A percentile compares a stretch with the other conserved stretches of the same genome.
Conservation (phyloP, 306 rosid species). For the Luffa acutangula region DNA sequence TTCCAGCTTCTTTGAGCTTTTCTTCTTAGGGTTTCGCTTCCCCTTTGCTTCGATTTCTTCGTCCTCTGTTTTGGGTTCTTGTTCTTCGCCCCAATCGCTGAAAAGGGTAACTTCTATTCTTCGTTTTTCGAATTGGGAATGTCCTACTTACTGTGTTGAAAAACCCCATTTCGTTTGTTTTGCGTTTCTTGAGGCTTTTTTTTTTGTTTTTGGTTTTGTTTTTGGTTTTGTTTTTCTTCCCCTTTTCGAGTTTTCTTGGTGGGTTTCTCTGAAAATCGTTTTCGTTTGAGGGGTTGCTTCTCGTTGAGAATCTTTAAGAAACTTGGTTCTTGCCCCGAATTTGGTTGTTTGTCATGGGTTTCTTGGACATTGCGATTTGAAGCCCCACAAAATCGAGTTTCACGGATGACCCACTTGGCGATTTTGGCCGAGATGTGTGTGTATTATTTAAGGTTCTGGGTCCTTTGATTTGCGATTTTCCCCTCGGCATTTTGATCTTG, state of each 20-base stretch:
- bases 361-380: background rate
- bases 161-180: background rate
- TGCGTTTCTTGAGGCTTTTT: background rate
- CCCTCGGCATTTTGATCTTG: background rate
- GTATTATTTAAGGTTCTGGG: background rate
- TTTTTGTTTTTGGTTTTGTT: too few relatives aligned
- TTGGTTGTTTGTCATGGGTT: background rate
- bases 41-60: constrained; percentile 12
- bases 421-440: background rate
- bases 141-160: background rate
- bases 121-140: background rate
- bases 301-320: background rate
- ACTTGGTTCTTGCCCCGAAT: background rate
- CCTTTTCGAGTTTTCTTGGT: background rate
- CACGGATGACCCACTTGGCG: background rate
- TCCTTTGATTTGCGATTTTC: background rate
- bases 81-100: background rate
- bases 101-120: background rate
- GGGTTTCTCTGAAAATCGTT: background rate
- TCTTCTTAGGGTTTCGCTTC: background rate
- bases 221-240: background rate
- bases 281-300: background rate
- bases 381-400: background rate
- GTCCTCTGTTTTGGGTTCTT: constrained; percentile 1
- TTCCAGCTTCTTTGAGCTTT: too few relatives aligned